Percentiles rank a stretch among this genome's conserved stretches.
Conservation (phyloP, 495 filamentous ascomycete species). For the Daldinia concentrica region DNA sequence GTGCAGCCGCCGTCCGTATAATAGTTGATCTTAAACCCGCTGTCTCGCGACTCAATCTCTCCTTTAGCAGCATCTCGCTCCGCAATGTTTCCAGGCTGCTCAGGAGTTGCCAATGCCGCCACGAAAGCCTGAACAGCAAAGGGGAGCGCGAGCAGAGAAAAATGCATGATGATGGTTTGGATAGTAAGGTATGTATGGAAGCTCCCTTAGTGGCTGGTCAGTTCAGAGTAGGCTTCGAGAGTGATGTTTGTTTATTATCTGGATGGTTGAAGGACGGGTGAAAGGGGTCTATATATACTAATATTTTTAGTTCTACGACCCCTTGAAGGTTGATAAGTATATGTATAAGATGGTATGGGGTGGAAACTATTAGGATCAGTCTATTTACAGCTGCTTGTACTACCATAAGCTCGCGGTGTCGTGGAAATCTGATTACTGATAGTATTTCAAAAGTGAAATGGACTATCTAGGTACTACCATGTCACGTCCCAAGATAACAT, state of each 20-base stretch:
- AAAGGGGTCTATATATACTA: not conserved
- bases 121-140: not conserved
- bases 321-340: not conserved
- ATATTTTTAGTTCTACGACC: not conserved
- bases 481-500: not conserved
- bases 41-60: not conserved
- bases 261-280: not conserved
- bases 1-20: constrained; percentile 7
- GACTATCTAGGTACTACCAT: not conserved
- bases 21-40: constrained; percentile 6
- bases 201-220: not conserved
- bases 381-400: not conserved
- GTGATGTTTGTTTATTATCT: not conserved
- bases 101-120: not conserved
- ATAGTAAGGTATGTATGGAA: not conserved
- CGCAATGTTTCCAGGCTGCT: not conserved
- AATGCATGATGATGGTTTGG: not conserved
- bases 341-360: not conserved
- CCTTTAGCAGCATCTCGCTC: not conserved
- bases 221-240: not conserved
- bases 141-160: not conserved
- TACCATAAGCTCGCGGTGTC: not conserved
- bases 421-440: not conserved
- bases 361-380: not conserved
- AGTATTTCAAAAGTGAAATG: not conserved